phyloP scores from a whole-genome alignment of 1,284 basidiomycete genomes.

The Rhodotorula sp. region DNA sequence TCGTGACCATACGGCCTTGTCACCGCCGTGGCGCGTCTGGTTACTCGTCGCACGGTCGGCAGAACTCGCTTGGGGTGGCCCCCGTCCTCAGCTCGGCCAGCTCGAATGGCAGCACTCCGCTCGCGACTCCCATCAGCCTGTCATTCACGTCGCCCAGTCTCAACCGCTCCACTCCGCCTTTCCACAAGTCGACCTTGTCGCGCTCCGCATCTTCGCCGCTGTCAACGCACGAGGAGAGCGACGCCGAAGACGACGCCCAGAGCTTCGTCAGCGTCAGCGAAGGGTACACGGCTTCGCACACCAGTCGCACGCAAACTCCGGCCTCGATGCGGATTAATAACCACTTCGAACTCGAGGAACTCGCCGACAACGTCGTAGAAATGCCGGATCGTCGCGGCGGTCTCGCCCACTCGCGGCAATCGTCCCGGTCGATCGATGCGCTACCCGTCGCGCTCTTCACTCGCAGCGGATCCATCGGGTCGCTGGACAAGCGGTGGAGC shows the following conservation, averaged over 20 bases:
- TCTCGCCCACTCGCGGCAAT: not conserved
- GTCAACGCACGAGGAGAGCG: not conserved
- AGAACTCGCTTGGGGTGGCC: not conserved
- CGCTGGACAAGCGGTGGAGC: not conserved
- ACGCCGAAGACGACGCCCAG: conserved; percentile 8
- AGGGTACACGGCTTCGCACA: not conserved
- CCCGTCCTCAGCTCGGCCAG: not conserved
- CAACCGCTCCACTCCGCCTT: not conserved
- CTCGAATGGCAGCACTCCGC: not conserved
- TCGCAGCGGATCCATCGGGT: not conserved
- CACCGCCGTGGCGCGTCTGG: conserved; percentile 4
- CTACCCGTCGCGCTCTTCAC: conserved; percentile 31
- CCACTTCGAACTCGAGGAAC: conserved; percentile 12
- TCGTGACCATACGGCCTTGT: conserved; percentile 10
- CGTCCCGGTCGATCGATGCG: conserved; percentile 6
- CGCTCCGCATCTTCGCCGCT: not conserved
- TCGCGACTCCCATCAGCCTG: not conserved
- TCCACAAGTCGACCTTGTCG: not conserved
- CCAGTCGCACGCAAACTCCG: not conserved
- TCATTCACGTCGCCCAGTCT: not conserved
- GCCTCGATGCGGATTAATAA: no score
- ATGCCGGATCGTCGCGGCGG: not conserved
- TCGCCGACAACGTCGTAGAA: not conserved
- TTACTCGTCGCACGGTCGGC: not conserved
- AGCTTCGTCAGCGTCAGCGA: conserved; percentile 14